Conservation (phyloP, 148 eudicot species). For the Cornus suecica region DNA sequence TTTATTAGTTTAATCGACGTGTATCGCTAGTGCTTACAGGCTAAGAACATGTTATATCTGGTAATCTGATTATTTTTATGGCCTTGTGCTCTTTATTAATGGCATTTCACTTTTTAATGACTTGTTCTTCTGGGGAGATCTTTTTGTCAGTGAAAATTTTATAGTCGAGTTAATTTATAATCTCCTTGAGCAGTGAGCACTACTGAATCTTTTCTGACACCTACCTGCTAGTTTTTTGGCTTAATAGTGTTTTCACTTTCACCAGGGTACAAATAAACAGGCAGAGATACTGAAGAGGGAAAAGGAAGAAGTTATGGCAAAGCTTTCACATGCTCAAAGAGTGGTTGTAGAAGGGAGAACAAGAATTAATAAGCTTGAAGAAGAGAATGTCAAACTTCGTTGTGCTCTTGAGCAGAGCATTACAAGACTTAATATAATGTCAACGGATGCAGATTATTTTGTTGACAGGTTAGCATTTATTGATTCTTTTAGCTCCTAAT, state of each 20-base stretch:
- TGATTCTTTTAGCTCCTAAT: not conserved
- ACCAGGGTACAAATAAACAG: slow-evolving; percentile 70
- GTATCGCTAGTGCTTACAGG: not conserved
- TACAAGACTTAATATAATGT: slow-evolving; percentile 96
- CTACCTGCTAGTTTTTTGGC: not conserved
- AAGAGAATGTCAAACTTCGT: slow-evolving; percentile 85
- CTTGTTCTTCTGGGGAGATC: not conserved
- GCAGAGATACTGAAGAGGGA: slow-evolving; percentile 56
- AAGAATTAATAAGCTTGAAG: slow-evolving; percentile 82
- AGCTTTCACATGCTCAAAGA: slow-evolving; percentile 66
- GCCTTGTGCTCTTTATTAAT: not conserved
- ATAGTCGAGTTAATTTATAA: not conserved
- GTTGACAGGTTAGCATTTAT: slow-evolving; percentile 76
- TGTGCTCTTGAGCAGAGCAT: slow-evolving; percentile 99
- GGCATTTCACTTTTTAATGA: not conserved
- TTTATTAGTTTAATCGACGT: not conserved
- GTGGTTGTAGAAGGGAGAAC: slow-evolving; percentile 54
- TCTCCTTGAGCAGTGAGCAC: slow-evolving; percentile 30
- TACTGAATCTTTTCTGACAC: slow-evolving; percentile 28
- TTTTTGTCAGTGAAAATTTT: not conserved
- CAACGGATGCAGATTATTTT: slow-evolving; percentile 87
- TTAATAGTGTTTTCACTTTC: slow-evolving; percentile 16
- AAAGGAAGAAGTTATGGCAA: slow-evolving; percentile 57
- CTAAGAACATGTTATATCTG: not conserved
- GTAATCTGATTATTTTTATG: not conserved